Conservation (phyloP, 805 yeast genomes). For the Cyberlindnera samutprakarnensis region DNA sequence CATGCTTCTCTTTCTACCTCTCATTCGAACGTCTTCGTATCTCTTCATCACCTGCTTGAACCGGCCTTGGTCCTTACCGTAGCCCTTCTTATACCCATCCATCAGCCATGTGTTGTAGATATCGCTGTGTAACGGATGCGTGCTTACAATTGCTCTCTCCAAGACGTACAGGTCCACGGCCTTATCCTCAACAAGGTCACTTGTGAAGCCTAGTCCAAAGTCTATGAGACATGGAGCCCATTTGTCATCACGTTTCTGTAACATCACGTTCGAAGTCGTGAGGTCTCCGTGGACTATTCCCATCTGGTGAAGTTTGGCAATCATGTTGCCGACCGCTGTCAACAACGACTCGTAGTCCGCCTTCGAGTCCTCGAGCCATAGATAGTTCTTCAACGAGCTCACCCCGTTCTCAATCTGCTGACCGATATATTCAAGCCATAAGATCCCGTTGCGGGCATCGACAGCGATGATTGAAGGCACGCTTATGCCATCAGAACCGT, state of each 20-base stretch:
- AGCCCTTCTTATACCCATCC: constrained; percentile 52
- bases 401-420: constrained; percentile 40
- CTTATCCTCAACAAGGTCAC: constrained; percentile 77
- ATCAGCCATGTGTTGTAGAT: constrained; percentile 63
- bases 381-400: constrained; percentile 64
- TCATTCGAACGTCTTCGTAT: constrained; percentile 75
- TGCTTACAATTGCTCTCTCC: constrained; percentile 85
- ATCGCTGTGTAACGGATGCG: constrained; percentile 73
- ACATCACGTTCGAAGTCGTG: constrained; percentile 80
- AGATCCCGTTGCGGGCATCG: constrained; percentile 72
- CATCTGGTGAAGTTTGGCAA: constrained; percentile 64
- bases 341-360: constrained; percentile 25
- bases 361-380: constrained; percentile 41
- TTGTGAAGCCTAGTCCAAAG: constrained; percentile 80
- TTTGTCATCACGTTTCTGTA: constrained; percentile 19
- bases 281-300: constrained; percentile 92
- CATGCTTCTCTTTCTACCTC: constrained; percentile 96
- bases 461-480: constrained; percentile 70
- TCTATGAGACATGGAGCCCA: constrained; percentile 67
- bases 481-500: constrained; percentile 38
- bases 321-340: constrained; percentile 50
- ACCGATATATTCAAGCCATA: constrained; percentile 85
- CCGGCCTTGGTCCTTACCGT: constrained; percentile 30
- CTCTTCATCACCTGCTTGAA: constrained; percentile 49
- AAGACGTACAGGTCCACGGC: constrained; percentile 96